These are phyloP conservation scores for Amaranthus cruentus DNA, from an alignment of 148 eudicot genomes.

Conservation along the genomic window DNA sequence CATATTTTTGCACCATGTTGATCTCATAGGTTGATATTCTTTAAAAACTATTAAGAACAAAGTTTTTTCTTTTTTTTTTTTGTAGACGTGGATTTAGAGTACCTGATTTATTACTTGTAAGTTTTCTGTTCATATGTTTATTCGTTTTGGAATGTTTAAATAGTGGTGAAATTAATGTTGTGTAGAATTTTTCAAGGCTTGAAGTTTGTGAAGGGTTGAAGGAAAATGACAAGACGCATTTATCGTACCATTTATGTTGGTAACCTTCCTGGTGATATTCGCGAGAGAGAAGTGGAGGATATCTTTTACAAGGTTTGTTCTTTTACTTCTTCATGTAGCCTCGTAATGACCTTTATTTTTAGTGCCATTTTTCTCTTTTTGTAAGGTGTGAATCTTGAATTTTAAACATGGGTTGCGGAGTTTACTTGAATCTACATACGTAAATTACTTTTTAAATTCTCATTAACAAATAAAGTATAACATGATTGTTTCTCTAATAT, in stretches of 20 bases:
- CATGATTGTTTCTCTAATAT: too few relatives aligned
- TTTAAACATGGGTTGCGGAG: too few relatives aligned
- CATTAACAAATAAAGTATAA: too few relatives aligned
- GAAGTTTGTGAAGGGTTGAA: constrained; percentile 1
- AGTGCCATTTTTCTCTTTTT: too few relatives aligned
- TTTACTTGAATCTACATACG: too few relatives aligned
- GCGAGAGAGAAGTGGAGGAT: constrained; percentile 81
- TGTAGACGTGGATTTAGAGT: neutral
- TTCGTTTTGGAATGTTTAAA: neutral
- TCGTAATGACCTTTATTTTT: neutral
- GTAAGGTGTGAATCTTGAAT: too few relatives aligned
- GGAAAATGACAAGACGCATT: constrained; percentile 50
- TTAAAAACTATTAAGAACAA: too few relatives aligned
- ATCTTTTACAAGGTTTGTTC: constrained; percentile 70
- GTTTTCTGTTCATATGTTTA: neutral
- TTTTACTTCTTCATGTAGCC: neutral
- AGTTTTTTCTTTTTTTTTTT: neutral
- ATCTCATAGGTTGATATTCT: too few relatives aligned
- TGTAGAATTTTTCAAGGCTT: constrained; percentile 1
- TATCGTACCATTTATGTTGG: constrained; percentile 75
- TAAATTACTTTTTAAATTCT: too few relatives aligned
- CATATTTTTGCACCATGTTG: too few relatives aligned
- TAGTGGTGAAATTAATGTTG: neutral
- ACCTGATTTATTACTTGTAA: neutral
- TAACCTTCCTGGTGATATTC: constrained; percentile 79